phyloP scores from a whole-genome alignment of 768 basidiomycete genomes.

The Trichaptum fuscoviolaceum region DNA sequence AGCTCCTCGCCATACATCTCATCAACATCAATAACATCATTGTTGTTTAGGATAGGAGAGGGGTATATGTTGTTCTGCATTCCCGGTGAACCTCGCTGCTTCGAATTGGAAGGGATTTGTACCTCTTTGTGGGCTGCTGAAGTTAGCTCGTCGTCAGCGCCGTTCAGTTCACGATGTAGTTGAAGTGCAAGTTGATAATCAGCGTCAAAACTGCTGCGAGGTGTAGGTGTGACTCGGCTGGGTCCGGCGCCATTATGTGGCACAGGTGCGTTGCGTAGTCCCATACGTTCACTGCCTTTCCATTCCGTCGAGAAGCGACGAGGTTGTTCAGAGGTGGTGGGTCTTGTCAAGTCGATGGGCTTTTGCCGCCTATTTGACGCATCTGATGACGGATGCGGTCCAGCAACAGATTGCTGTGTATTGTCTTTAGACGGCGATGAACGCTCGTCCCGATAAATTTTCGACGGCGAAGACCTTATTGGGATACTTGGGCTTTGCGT shows the following conservation, averaged over 20 bases:
- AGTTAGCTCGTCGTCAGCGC: not conserved
- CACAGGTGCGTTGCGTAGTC: not conserved
- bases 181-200: constrained; percentile 5
- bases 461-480: constrained; percentile 3
- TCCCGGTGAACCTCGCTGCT: not conserved
- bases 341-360: not conserved
- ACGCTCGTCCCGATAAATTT: not conserved
- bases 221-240: constrained; percentile 1
- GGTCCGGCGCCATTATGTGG: not conserved
- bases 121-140: not conserved
- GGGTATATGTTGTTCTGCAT: not conserved
- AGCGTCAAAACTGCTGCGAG: not conserved
- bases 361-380: not conserved
- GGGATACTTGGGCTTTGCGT: not conserved
- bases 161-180: not conserved
- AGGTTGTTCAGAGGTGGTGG: not conserved
- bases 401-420: not conserved
- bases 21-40: not conserved
- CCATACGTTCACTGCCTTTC: not conserved
- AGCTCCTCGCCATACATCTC: not conserved
- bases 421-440: not conserved
- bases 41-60: not conserved
- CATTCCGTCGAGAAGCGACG: constrained; percentile 4
- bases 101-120: not conserved
- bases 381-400: not conserved